Percentiles rank a stretch among this genome's conserved stretches.
Conservation (phyloP, 176 grass and related monocot genomes). For the Dactylis glomerata region DNA sequence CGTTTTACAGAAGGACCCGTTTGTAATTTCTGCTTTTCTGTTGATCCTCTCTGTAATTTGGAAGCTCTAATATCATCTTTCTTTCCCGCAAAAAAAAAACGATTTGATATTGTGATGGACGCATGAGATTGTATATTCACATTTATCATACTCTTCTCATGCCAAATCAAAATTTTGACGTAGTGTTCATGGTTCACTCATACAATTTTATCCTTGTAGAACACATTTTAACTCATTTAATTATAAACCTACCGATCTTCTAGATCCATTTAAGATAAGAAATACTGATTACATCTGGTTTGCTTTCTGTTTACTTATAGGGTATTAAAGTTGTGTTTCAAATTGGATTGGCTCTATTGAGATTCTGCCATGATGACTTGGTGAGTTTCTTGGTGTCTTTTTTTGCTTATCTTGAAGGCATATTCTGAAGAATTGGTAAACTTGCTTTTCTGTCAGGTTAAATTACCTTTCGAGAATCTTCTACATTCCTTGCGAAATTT, state of each 20-base stretch:
- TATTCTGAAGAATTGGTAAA: slow-evolving; percentile 16
- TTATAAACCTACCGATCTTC: background rate
- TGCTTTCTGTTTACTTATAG: slow-evolving; percentile 40
- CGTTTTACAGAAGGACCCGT: no score
- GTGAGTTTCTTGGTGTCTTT: slow-evolving; percentile 43
- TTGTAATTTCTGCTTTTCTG: no score
- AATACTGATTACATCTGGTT: background rate
- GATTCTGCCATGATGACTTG: slow-evolving; percentile 85
- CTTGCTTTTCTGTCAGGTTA: slow-evolving; percentile 46
- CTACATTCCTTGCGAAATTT: slow-evolving; percentile 80
- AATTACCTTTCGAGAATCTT: slow-evolving; percentile 88
- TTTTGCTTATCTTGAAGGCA: slow-evolving; percentile 6
- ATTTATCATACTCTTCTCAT: background rate
- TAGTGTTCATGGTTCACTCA: background rate
- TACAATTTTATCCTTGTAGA: background rate
- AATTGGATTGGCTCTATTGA: slow-evolving; percentile 83
- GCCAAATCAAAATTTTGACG: background rate
- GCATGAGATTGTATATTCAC: background rate
- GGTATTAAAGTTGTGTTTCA: slow-evolving; percentile 90
- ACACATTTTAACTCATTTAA: background rate
- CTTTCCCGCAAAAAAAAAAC: no score
- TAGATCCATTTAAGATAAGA: background rate
- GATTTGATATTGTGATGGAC: no score
- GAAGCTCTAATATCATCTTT: no score
- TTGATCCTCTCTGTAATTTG: no score